Conservation (phyloP, 2,329 filamentous ascomycete species). For the Nothomitra cinnamomea region DNA sequence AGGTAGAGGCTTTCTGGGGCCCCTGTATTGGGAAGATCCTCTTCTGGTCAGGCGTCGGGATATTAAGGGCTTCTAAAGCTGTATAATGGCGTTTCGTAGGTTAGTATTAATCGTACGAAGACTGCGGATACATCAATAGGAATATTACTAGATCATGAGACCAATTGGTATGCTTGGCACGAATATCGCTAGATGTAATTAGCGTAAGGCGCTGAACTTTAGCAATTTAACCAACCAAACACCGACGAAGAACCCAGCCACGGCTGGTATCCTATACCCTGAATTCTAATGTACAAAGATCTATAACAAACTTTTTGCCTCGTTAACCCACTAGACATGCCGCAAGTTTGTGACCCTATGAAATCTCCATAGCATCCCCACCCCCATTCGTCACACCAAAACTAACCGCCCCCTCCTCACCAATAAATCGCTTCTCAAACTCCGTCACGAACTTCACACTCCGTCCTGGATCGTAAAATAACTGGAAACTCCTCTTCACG, state of each 20-base stretch:
- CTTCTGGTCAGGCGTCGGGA: not conserved
- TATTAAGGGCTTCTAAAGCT: not conserved
- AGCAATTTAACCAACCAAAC: no score
- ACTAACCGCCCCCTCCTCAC: conserved; percentile 64
- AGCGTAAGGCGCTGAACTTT: no score
- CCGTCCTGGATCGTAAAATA: conserved; percentile 80
- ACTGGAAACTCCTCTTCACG: conserved; percentile 79
- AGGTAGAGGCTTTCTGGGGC: not conserved
- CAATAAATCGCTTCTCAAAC: conserved; percentile 85
- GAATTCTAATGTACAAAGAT: no score
- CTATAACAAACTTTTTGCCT: no score
- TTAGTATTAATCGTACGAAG: not conserved
- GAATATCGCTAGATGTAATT: no score
- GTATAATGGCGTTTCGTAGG: not conserved
- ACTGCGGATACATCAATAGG: not conserved
- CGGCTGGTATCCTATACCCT: no score
- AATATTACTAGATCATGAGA: no score
- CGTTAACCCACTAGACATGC: no score
- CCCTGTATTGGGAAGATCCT: not conserved
- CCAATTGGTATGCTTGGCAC: no score
- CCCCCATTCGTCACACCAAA: conserved; percentile 38
- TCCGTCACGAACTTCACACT: conserved; percentile 79
- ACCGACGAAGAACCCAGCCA: no score
- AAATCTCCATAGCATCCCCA: conserved; percentile 51
- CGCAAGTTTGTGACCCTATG: conserved; percentile 21